A percentile compares a stretch with the other conserved stretches of the same genome.
Evolutionary conservation across 805 yeast species (phyloP).

Genomic region (Kluyveromyces lactis): DNA sequence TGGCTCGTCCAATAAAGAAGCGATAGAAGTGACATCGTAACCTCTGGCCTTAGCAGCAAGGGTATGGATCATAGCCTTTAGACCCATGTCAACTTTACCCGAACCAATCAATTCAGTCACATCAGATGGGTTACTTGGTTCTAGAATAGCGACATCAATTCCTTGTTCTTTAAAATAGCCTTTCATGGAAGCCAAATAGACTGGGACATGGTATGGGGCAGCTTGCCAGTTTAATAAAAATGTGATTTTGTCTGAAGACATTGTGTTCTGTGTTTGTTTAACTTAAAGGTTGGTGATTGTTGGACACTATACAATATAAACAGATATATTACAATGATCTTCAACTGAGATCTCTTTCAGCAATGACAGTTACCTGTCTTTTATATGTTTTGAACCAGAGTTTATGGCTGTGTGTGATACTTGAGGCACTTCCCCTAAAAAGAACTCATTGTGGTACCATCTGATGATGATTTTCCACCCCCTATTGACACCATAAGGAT

Average conservation of each 20-base stretch:
- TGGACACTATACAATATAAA: no score
- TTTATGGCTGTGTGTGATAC: no score
- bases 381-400: no score
- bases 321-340: no score
- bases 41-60: conserved; percentile 54
- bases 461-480: no score
- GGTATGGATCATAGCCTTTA: conserved; percentile 54
- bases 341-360: no score
- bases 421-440: no score
- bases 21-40: conserved; percentile 48
- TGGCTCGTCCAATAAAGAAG: conserved; percentile 48
- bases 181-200: conserved; percentile 40
- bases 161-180: conserved; percentile 46
- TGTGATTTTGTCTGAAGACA: conserved; percentile 42
- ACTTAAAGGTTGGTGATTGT: no score
- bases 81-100: conserved; percentile 50
- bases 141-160: conserved; percentile 42
- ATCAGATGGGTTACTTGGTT: conserved; percentile 51
- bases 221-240: conserved; percentile 48
- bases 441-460: no score
- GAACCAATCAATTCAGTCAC: conserved; percentile 50
- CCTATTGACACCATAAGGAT: no score
- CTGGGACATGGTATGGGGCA: conserved; percentile 48
- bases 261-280: conserved; percentile 6
- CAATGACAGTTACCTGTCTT: no score